Percentiles rank a stretch among this genome's conserved stretches.
Evolutionary conservation across 495 filamentous ascomycete genomes (phyloP).

Genomic region (Penicillium dipodomyicola): DNA sequence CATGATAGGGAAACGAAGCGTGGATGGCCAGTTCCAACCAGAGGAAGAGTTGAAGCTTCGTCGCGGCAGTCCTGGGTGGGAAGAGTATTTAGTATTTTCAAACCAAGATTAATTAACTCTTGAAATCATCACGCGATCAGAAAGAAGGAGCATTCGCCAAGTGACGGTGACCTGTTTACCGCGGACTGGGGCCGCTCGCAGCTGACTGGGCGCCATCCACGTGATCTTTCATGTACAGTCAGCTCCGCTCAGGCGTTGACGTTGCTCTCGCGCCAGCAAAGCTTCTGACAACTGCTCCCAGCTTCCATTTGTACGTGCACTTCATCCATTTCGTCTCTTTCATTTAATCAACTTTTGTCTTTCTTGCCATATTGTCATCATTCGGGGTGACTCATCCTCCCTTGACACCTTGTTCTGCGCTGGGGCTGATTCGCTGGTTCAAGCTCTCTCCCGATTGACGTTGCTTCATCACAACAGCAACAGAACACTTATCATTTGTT

Average conservation of each 20-base stretch:
- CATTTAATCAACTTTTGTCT: constrained; percentile 20
- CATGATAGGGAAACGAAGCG: constrained; percentile 24
- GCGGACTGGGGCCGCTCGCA: constrained; percentile 10
- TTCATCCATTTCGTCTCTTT: constrained; percentile 28
- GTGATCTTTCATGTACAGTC: constrained; percentile 25
- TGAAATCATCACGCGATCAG: constrained; percentile 23
- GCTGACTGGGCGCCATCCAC: constrained; percentile 20
- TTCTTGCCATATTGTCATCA: constrained; percentile 16
- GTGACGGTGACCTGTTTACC: constrained; percentile 23
- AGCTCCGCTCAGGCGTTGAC: constrained; percentile 37
- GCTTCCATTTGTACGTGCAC: constrained; percentile 26
- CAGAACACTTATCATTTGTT: constrained; percentile 22
- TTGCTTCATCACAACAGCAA: constrained; percentile 40
- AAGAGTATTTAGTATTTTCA: constrained; percentile 10
- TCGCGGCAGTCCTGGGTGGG: neutral
- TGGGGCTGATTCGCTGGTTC: constrained; percentile 25
- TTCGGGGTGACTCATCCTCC: constrained; percentile 13
- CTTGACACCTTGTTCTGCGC: constrained; percentile 11
- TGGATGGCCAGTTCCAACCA: neutral
- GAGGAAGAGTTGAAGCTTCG: neutral
- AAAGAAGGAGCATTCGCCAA: constrained; percentile 23
- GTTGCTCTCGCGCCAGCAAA: constrained; percentile 40
- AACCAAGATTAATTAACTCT: constrained; percentile 4
- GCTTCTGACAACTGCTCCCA: constrained; percentile 39
- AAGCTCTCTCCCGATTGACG: constrained; percentile 39